Conservation (phyloP, 2,329 filamentous ascomycete species). For the Arachnomyces sp. region DNA sequence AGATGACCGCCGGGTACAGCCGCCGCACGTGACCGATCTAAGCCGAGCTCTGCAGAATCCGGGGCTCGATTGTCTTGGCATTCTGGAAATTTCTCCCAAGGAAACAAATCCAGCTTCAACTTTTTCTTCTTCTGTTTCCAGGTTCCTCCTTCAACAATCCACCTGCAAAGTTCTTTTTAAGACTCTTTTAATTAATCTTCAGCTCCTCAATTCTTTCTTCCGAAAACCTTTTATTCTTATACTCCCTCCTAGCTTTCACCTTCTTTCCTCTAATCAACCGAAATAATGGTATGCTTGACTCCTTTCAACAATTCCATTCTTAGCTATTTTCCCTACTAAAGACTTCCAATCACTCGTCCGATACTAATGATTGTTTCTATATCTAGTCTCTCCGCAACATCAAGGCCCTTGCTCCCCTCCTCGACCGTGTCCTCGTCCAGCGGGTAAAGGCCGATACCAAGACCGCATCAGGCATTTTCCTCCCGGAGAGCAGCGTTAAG, state of each 20-base stretch:
- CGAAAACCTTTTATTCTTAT: too few relatives aligned
- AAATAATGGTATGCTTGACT: too few relatives aligned
- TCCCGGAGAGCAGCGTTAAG: constrained; percentile 93
- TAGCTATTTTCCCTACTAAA: too few relatives aligned
- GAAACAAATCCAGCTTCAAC: constrained; percentile 8
- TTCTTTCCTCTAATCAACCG: too few relatives aligned
- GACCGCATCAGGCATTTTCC: constrained; percentile 94
- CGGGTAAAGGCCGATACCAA: constrained; percentile 95
- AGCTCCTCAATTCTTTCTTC: too few relatives aligned
- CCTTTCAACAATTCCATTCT: too few relatives aligned
- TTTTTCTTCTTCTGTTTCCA: neutral
- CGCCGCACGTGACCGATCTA: too few relatives aligned
- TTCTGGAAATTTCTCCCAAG: constrained; percentile 19
- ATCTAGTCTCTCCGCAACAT: constrained; percentile 75
- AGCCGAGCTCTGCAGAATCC: too few relatives aligned
- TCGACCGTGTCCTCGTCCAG: constrained; percentile 97
- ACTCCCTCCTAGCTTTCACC: too few relatives aligned
- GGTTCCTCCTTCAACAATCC: neutral
- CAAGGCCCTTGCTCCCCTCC: constrained; percentile 86
- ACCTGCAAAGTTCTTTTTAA: neutral
- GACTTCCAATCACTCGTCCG: too few relatives aligned
- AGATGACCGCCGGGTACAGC: too few relatives aligned
- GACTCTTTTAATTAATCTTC: constrained; percentile 4
- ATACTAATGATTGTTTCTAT: neutral
- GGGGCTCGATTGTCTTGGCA: constrained; percentile 14